Conservation (phyloP, 108 stramenopile genomes). For the Cyclostephanos invisitatus region DNA sequence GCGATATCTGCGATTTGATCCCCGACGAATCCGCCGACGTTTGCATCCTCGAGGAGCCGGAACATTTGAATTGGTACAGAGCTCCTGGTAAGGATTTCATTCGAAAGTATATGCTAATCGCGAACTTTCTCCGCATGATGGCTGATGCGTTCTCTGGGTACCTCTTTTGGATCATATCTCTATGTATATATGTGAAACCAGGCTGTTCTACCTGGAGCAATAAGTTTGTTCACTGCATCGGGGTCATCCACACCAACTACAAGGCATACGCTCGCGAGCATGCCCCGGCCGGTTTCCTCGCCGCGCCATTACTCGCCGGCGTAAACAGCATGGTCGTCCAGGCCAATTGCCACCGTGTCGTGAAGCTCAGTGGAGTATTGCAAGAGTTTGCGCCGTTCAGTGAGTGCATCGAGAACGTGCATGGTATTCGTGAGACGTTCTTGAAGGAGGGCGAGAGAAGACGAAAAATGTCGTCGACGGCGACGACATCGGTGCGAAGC, state of each 20-base stretch:
- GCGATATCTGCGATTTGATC: conserved; percentile 60
- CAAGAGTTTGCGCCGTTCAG: conserved; percentile 63
- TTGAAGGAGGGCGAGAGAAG: conserved; percentile 47
- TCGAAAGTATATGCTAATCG: too few relatives aligned
- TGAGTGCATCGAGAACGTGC: conserved; percentile 78
- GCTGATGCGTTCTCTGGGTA: not conserved
- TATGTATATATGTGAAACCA: not conserved
- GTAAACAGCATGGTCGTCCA: conserved; percentile 53
- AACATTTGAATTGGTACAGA: conserved; percentile 85
- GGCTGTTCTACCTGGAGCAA: conserved; percentile 68
- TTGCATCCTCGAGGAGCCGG: conserved; percentile 89
- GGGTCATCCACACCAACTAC: conserved; percentile 91
- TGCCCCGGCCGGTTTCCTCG: conserved; percentile 36
- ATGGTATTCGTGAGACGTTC: conserved; percentile 82
- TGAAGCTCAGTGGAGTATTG: conserved; percentile 67
- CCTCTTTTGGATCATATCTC: not conserved
- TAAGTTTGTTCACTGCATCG: conserved; percentile 82
- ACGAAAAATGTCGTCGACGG: not conserved
- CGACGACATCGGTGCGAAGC: not conserved
- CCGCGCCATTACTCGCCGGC: conserved; percentile 38
- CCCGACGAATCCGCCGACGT: conserved; percentile 49
- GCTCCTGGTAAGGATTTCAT: conserved; percentile 42
- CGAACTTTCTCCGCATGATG: not conserved
- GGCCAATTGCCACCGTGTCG: conserved; percentile 80
- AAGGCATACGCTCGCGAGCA: conserved; percentile 57